Base-by-base conservation (phyloP, 352 stramenopile genomes). In the Poterioochromonas sp. region DNA sequence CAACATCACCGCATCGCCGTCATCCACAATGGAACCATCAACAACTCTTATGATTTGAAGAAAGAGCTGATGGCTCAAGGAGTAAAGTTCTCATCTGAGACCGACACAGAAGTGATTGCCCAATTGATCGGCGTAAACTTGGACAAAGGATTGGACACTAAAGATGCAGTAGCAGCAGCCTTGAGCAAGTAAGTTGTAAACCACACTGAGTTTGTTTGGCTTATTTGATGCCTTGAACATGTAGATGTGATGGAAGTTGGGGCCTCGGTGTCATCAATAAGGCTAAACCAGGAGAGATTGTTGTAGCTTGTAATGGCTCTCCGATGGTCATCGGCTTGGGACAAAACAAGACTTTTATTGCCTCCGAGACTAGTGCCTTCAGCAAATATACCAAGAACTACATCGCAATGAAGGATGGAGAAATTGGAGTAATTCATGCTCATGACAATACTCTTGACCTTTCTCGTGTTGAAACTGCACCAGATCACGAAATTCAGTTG, bases 1-100 rank as follows among this genome's bases (percentile, higher is more conserved):
- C 92, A 89, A 74, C 89, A 95, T 74, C 87, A 90, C 65, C 88
- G 88, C 47, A 92, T 99, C 70, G 93, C 92, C 3, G 82, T 98
- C 26, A 93, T 98, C 26, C 96, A 99, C 86, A 99, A 99, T 84
- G 96, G 96, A 60, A 98, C 95, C 41, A 94, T 99, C 80, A 98
- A 96, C 77, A 99, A 99, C 84, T 83, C 86, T 40, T 89, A 90
- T 69, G 86, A 91, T 62, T 68, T 94, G 1, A 79, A 88, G 26
- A 70, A 78, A 71, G 8, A 80, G 90, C 74, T 69, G 84, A 82
- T 71, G 86, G 89, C 74, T 12, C 39, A 86, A 53, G 94, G 94
- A 54, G 90, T 98, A n/a, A 82, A 86, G 20, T 99, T 99, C 82
- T 88, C 85, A 39, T 94, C 87, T 47, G 90, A 98, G 82, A 99